A percentile compares a stretch with the other conserved stretches of the same genome.
Evolutionary conservation across 1,139 yeast species (phyloP).

Genomic region (Hansenula sp.): DNA sequence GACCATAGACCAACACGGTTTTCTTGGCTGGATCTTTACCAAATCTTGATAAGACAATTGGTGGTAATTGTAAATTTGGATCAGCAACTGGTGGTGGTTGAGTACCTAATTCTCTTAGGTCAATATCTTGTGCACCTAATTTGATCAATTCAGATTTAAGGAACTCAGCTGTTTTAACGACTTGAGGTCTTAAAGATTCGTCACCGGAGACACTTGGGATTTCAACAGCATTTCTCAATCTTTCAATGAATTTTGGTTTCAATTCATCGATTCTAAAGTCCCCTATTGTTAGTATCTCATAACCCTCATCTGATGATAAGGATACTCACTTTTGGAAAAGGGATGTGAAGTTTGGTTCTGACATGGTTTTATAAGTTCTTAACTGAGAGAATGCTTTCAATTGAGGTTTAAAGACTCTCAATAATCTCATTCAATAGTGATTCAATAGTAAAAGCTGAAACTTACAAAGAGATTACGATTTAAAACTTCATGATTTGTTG

Average conservation of each 20-base stretch:
- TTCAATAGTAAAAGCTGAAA: too few relatives aligned
- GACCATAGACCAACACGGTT: slow-evolving; percentile 90
- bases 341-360: slow-evolving; percentile 10
- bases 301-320: not conserved
- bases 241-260: slow-evolving; percentile 62
- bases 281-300: not conserved
- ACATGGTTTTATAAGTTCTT: not conserved
- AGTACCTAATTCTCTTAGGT: slow-evolving; percentile 75
- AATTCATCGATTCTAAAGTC: slow-evolving; percentile 50
- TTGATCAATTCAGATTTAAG: slow-evolving; percentile 60
- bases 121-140: slow-evolving; percentile 80
- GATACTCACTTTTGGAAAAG: slow-evolving; percentile 13
- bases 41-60: slow-evolving; percentile 82
- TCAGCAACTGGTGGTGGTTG: slow-evolving; percentile 85
- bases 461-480: not conserved
- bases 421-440: not conserved
- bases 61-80: slow-evolving; percentile 73
- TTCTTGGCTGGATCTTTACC: slow-evolving; percentile 80
- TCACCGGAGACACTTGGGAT: slow-evolving; percentile 96
- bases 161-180: slow-evolving; percentile 81
- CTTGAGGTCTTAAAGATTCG: slow-evolving; percentile 81
- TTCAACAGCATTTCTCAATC: slow-evolving; percentile 78
- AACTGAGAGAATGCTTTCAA: not conserved
- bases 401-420: not conserved
- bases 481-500: not conserved